Base-by-base conservation (phyloP, 208 protist species). In the Endotrypanum monterogeii region DNA sequence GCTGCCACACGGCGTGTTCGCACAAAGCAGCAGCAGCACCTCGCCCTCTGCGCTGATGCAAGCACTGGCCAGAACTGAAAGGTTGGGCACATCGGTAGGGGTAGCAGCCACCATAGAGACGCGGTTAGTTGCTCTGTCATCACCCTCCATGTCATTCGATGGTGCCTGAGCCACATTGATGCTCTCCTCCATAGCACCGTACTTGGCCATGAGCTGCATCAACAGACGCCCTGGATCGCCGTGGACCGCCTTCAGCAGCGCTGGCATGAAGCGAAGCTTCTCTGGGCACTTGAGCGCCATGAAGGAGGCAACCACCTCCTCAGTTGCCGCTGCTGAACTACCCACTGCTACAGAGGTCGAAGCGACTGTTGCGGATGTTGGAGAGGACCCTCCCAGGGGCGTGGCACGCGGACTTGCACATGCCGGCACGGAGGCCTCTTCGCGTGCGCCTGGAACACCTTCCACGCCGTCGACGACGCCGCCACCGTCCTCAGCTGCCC, bases 261-360 rank as follows among this genome's bases (percentile, higher is more conserved):
- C 71, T 1, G 84, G 83, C 50, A 90, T 60, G 68, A 94, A 85
- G 63, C 76, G 73, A n/a, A 87, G 69, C 54, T 91, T 91, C 20
- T 94, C 89, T 9, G 86, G 82, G 62, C 86, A 90, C 69, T 84
- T 86, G 30, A 55, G 65, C 44, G 44, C 60, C 80, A 91, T 86
- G 60, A 91, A 91, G 65, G 25, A 50, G 6, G 32, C 60, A 1
- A 85, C 79, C 16, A 74, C 71, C 46, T 72, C 76, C 71, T 84
- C 80, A 12, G 57, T 54, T n/a, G 74, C 69, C 37, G 23, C 35
- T 23, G 37, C 54, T 37, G 25, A 46, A 48, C 48, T 28, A 63
- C 68, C 35, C 46, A 28, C 69, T 28, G 55, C 39, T 44, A 44
- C 41, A 48, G 32, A 7, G 25, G 37, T 62, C 37, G 39, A 55